A percentile compares a stretch with the other conserved stretches of the same genome.
phyloP scores from a whole-genome alignment of 2,329 filamentous ascomycete genomes.

The Nothopassalora personata region DNA sequence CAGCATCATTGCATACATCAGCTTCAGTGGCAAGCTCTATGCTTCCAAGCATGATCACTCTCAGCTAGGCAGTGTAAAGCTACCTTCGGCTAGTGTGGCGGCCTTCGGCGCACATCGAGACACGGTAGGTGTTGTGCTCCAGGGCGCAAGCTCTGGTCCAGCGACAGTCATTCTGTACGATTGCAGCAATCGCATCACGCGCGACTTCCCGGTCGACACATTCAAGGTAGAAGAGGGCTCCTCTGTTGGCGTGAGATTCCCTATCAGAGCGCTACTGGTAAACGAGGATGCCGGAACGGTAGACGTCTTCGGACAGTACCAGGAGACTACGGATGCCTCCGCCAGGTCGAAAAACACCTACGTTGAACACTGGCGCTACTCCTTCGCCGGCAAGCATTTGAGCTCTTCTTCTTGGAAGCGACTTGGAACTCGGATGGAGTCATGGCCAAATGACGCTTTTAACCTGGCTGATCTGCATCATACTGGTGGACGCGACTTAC shows the following conservation, averaged over 20 bases:
- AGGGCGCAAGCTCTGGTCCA: neutral
- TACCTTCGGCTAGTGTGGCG: neutral
- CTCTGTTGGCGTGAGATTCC: neutral
- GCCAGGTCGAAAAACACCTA: neutral
- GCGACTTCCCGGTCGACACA: neutral
- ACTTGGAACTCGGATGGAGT: neutral
- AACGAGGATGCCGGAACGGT: neutral
- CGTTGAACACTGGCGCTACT: neutral
- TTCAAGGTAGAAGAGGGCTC: neutral
- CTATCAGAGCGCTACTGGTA: neutral
- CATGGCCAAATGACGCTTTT: neutral
- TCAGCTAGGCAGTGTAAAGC: neutral
- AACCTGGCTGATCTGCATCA: neutral
- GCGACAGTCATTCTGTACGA: neutral
- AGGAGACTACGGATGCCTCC: neutral
- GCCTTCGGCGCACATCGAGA: neutral
- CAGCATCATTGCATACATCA: conserved; percentile 1
- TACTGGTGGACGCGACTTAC: neutral
- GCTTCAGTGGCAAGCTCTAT: conserved; percentile 2
- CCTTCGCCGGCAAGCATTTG: neutral
- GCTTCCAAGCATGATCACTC: neutral
- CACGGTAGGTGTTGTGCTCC: neutral
- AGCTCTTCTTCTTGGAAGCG: neutral
- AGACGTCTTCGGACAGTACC: neutral
- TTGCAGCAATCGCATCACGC: neutral